A percentile compares a stretch with the other conserved stretches of the same genome.
Conservation (phyloP, 768 basidiomycete species). For the Boletus subparvulus region DNA sequence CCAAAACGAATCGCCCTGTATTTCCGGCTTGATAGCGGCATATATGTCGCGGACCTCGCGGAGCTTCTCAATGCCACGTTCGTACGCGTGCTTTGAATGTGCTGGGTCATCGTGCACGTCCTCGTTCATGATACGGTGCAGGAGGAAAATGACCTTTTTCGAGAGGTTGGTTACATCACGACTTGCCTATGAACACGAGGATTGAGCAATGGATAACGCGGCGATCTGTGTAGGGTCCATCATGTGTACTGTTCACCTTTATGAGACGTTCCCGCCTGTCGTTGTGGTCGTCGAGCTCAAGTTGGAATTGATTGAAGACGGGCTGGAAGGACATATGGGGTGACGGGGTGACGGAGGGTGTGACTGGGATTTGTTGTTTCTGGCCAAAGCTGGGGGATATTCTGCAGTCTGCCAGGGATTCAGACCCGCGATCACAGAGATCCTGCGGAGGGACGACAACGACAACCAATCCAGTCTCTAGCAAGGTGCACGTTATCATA, state of each 20-base stretch:
- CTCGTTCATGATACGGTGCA: conserved; percentile 70
- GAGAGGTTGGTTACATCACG: conserved; percentile 89
- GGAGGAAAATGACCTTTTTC: conserved; percentile 91
- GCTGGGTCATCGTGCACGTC: conserved; percentile 29
- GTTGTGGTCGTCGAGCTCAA: conserved; percentile 77
- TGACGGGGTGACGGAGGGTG: conserved; percentile 1
- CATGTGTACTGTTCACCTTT: conserved; percentile 52
- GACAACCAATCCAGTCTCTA: no score
- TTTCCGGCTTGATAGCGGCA: conserved; percentile 56
- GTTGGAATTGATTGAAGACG: conserved; percentile 62
- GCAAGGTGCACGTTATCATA: no score
- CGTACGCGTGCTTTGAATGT: conserved; percentile 45
- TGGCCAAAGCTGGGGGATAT: conserved; percentile 27
- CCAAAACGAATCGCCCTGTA: conserved; percentile 74
- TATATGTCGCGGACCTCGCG: conserved; percentile 66
- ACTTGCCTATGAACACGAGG: conserved; percentile 49
- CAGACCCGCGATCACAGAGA: conserved; percentile 26
- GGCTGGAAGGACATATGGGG: conserved; percentile 11
- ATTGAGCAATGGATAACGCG: not conserved
- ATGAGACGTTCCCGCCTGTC: conserved; percentile 89
- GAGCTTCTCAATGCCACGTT: conserved; percentile 58
- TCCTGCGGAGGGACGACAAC: no score
- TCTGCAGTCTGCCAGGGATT: conserved; percentile 17
- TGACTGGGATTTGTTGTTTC: not conserved
- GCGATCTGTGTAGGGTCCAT: conserved; percentile 7